Evolutionary conservation across 2,329 filamentous ascomycete species (phyloP), one percentile per base, ranked within the genome.

Genomic region (Fusarium pininemorale): DNA sequence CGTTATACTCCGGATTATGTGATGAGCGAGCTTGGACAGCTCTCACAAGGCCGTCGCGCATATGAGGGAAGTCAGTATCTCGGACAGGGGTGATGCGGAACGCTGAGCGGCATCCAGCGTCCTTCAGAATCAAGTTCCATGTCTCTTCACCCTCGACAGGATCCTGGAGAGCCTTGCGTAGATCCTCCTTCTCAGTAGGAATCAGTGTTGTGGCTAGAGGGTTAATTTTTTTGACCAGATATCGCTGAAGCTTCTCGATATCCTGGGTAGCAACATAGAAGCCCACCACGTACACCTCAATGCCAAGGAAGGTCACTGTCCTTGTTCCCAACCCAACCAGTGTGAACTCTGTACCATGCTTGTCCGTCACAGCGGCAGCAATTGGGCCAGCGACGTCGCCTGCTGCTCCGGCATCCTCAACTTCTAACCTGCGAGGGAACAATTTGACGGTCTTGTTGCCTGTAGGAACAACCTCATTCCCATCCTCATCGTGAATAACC

Each of bases 231-330:
- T 91, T 91, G 69, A 97, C 89, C 37, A 98, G 88, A 50, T 90
- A 89, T 75, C 89, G 87, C 83, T 98, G 96, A 45, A 99, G 87
- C n/a, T 88, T 87, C 8, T 92, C 90, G 67, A 99, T 91, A 79
- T 98, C 95, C 42, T 91, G 86, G 0, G 92, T 96, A 32, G 95
- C 94, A 32, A 98, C 88, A 84, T 99, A 99, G 77, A 97, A 90
- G 22, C 96, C 96, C 0, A 98, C 93, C 24, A 98, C 93, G 84
- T 99, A 99, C 60, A 99, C 96, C 81, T 98, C 92, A 50, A 99
- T 94, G 55, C 90, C 86, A 50, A 98, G 85, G 82, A 98, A 98
- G 30, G 93, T 97, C 38, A 99, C 96, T 2, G 93, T 95, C 63
- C 96, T 90, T 72, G 97, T 92, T 24, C 96, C 96, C 10, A 98